Conservation (phyloP, 225 moss, liverwort and hornwort genomes). For the Pseudoscleropodium purum region DNA sequence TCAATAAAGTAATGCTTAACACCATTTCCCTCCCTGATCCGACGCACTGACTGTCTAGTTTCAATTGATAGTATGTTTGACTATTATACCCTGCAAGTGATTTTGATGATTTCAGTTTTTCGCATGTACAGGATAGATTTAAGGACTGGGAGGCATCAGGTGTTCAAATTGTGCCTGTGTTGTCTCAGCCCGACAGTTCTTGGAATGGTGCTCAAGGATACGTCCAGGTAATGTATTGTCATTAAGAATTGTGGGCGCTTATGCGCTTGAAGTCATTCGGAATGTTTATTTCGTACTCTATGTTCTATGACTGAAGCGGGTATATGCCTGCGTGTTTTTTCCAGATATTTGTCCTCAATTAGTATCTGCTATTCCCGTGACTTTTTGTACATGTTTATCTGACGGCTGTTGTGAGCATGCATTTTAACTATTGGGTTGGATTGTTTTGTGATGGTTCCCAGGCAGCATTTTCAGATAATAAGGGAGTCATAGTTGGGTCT, state of each 20-base stretch:
- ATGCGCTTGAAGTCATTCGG: background rate
- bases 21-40: background rate
- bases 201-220: conserved; percentile 80
- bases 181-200: conserved; percentile 66
- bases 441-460: conserved; percentile 12
- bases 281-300: background rate
- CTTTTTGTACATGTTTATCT: background rate
- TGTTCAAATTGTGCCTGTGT: conserved; percentile 77
- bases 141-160: conserved; percentile 88
- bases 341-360: background rate
- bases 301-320: background rate
- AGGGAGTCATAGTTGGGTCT: conserved; percentile 32
- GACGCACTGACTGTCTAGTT: background rate
- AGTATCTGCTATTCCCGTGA: background rate
- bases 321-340: background rate
- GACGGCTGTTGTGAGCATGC: background rate
- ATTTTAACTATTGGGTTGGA: background rate
- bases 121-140: conserved; percentile 42
- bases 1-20: background rate
- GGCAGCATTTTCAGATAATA: conserved; percentile 72
- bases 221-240: conserved; percentile 49
- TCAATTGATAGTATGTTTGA: background rate
- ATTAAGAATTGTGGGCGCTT: background rate
- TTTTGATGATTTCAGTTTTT: background rate
- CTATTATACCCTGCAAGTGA: background rate